These are phyloP conservation scores for Citropsis articulata DNA, from an alignment of 345 rosid genomes.

Conservation along the genomic window DNA sequence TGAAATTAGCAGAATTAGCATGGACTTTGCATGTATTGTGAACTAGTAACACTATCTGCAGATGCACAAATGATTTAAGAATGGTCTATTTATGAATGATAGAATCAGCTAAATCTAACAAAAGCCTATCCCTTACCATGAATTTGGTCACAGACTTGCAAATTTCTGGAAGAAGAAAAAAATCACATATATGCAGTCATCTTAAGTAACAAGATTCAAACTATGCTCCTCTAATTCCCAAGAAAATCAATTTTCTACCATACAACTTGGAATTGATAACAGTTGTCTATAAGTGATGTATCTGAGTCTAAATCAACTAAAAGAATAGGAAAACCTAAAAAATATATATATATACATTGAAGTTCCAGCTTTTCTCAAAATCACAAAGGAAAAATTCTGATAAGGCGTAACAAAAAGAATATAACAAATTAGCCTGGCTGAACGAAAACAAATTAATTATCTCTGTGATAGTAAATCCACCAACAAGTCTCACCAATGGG, in stretches of 20 bases:
- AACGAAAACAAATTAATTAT: neutral
- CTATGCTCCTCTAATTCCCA: neutral
- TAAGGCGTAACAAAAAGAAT: no score
- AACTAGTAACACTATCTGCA: neutral
- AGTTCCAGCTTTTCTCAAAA: neutral
- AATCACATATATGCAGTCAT: neutral
- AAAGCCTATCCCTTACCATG: neutral
- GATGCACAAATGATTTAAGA: neutral
- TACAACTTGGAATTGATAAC: neutral
- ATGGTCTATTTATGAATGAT: neutral
- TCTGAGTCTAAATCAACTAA: neutral
- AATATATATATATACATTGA: no score
- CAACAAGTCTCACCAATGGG: slow-evolving; percentile 8
- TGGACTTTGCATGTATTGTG: neutral
- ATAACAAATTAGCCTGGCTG: neutral
- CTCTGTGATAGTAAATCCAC: neutral
- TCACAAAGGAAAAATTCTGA: no score
- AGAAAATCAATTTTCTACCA: neutral
- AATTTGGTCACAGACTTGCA: neutral
- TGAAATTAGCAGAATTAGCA: neutral
- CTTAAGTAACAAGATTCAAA: neutral
- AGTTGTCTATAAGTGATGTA: neutral
- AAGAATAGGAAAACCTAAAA: neutral
- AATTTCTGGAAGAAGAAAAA: neutral
- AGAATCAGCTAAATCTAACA: neutral